Evolutionary conservation across 495 filamentous ascomycete genomes (phyloP), one percentile per base, ranked within the genome.

Genomic region (Amniculicola lignicola): DNA sequence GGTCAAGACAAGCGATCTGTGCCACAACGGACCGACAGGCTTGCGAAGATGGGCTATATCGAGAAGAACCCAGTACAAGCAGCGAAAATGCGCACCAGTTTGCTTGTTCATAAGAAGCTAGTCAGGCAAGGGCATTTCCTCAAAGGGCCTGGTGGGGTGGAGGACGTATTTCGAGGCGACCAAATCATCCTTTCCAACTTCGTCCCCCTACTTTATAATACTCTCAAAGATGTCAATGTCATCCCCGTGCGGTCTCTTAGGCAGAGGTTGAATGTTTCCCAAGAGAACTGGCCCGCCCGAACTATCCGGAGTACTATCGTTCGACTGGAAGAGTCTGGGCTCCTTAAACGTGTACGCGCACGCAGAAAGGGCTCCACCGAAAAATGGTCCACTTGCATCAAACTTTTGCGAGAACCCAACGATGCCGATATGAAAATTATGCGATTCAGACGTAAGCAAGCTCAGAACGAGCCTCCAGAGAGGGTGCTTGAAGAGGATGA

Each of bases 1-100:
- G 84, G 86, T 16, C 91, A 96, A 70, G 89, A 96, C 68, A 94
- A 94, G 66, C 79, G 89, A 37, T 96, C 91, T 1, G 80, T 95
- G 4, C 89, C 91, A 11, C 82, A 82, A 43, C 78, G 92, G 35
- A 96, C 91, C 0, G 85, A 90, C 57, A 71, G 76, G 1, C 77
- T 96, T 16, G 79, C 80, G 18, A 74, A 76, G 50, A 87, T 86
- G 63, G 92, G 91, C 7, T 94, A 95, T 67, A 89, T 96, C 40
- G 83, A 84, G 31, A 96, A 96, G 70, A 79, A 81, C 29, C 77
- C 79, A 0, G 76, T 91, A 4, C 75, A 88, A 25, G 76, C 82
- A 16, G 80, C 75, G 43, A 76, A 79, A 19, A 72, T 78, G 35
- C 81, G 82, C 44, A 93, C 90, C 0, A 92, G 86, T 68, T 54